Conservation (phyloP, 192 early-diverging fungal genomes). For the Backusella parvicylindrica region DNA sequence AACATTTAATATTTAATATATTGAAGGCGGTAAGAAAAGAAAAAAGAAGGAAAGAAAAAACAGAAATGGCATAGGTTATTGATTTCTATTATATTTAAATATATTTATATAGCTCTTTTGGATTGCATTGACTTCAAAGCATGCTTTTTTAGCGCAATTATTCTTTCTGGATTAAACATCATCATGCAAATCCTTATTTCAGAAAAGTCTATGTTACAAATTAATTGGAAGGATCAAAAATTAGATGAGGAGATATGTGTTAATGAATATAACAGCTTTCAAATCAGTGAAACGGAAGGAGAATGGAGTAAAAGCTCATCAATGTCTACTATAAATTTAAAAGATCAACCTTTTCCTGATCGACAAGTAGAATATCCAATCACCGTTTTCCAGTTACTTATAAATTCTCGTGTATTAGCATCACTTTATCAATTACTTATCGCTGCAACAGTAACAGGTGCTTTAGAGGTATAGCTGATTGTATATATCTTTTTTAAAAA, state of each 20-base stretch:
- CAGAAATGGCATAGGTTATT: neutral
- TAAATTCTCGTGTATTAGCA: neutral
- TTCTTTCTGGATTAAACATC: neutral
- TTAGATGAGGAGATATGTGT: neutral
- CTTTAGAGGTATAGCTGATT: conserved; percentile 1
- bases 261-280: neutral
- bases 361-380: too few species aligned
- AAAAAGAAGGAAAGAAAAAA: neutral
- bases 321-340: conserved; percentile 4
- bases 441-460: neutral
- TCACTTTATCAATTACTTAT: neutral
- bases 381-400: neutral
- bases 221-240: neutral
- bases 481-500: neutral
- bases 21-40: neutral
- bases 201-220: neutral
- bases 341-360: neutral
- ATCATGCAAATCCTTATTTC: neutral
- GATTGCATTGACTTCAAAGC: neutral
- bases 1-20: neutral
- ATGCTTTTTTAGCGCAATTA: neutral
- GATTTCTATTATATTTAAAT: neutral
- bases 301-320: conserved; percentile 8
- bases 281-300: neutral
- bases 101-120: neutral